Evolutionary conservation across 768 basidiomycete species (phyloP).

Genomic region (Termitomyces sp.): DNA sequence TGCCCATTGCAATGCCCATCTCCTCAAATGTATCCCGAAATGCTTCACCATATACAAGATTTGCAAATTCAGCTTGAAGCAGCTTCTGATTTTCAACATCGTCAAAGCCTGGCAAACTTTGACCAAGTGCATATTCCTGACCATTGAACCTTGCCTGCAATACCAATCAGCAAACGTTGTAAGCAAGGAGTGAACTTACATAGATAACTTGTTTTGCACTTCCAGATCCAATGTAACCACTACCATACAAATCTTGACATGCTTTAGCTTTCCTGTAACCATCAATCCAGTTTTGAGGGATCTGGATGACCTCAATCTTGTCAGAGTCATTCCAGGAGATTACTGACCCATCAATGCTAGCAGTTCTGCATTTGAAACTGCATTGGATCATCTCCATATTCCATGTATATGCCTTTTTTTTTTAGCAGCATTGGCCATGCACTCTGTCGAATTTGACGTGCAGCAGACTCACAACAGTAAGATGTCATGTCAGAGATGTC

Average conservation of each 20-base stretch:
- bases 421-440: neutral
- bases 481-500: too few species aligned
- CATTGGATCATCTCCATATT: neutral
- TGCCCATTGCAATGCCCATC: neutral
- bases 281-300: neutral
- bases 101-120: neutral
- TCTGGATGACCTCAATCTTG: neutral
- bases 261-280: neutral
- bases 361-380: neutral
- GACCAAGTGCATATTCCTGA: slow-evolving; percentile 14
- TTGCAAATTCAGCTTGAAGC: slow-evolving; percentile 11
- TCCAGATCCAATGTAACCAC: neutral
- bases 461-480: neutral
- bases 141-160: too few species aligned
- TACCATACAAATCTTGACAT: neutral
- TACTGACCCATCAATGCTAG: neutral
- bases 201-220: neutral
- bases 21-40: slow-evolving; percentile 10
- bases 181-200: neutral
- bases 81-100: neutral
- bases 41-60: slow-evolving; percentile 9
- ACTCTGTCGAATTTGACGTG: neutral
- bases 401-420: neutral
- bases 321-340: neutral
- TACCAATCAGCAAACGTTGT: too few species aligned